Base-by-base conservation (phyloP, 768 basidiomycete genomes). In the Kwoniella dendrophila region DNA sequence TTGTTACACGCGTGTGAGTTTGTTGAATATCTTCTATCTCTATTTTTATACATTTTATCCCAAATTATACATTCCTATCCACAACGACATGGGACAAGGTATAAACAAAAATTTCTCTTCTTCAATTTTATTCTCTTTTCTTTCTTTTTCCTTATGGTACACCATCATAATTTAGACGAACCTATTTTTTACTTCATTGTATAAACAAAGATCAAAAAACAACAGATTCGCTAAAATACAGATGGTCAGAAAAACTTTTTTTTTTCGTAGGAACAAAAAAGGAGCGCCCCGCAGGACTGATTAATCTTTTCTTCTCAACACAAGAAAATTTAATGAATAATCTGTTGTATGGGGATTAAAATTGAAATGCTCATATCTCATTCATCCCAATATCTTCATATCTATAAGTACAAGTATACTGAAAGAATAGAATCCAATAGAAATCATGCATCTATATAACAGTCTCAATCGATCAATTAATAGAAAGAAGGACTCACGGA, bases 241-340 rank as follows among this genome's bases (percentile, higher is more conserved):
- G 64, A 44, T 65, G 63, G 59, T 48, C 48, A 64, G 59, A 67
- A 36, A 38, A 33, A 45, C 32, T 33, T 56, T 43, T 32, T 29
- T 48, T 34, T 30, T 36, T 20, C 20, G 29, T n/a, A 20, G 44
- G 38, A 32, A 49, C 43, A 54, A 38, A 33, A 43, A 40, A 55
- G 43, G 50, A 48, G 59, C 66, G 57, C 66, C 66, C 68, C 68
- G 68, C 68, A 66, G 64, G 68, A 66, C 65, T 70, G 65, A 26
- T 56, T 51, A 43, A 51, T 44, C 45, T 10, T 4, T 34, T n/a
- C 50, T 29, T 51, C 20, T 30, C 8, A 27, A 30, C 32, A 38
- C 24, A 30, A 18, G 41, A 41, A 26, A 24, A 14, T 34, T 41
- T 32, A 30, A 51, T 61, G 52, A 45, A 30, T 20, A 58, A 54